phyloP scores from a whole-genome alignment of 2,329 filamentous ascomycete species.

The Colletotrichum salicis region DNA sequence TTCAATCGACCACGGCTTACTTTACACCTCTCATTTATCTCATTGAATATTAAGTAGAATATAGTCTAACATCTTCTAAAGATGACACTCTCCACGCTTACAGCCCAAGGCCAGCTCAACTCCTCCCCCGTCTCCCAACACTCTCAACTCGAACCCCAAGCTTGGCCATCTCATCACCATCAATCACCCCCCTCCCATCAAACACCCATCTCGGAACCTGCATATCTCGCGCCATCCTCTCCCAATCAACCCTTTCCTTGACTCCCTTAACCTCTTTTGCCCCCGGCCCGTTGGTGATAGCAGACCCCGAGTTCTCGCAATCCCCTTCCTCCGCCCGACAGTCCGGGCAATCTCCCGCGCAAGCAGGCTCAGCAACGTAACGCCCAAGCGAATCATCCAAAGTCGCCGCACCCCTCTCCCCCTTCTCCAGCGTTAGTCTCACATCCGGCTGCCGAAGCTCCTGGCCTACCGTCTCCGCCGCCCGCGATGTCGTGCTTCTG shows the following conservation, averaged over 20 bases:
- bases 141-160: conserved; percentile 64
- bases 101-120: neutral
- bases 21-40: neutral
- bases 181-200: conserved; percentile 65
- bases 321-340: conserved; percentile 56
- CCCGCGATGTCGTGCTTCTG: conserved; percentile 43
- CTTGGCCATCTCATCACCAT: conserved; percentile 58
- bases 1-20: neutral
- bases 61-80: neutral
- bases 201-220: conserved; percentile 66
- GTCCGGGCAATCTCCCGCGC: conserved; percentile 60
- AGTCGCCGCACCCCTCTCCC: conserved; percentile 38
- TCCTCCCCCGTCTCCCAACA: conserved; percentile 55
- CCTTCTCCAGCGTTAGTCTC: conserved; percentile 48
- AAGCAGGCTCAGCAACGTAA: conserved; percentile 57
- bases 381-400: conserved; percentile 56
- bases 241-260: conserved; percentile 64
- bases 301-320: conserved; percentile 49
- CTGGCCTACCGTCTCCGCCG: conserved; percentile 38
- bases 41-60: neutral
- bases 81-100: too few species aligned
- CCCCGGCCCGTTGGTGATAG: conserved; percentile 54
- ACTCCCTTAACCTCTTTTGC: conserved; percentile 55
- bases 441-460: conserved; percentile 56
- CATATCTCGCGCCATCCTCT: conserved; percentile 60